Evolutionary conservation across 768 basidiomycete species (phyloP), one percentile per base, ranked within the genome.

Genomic region (Hortiboletus campestris): DNA sequence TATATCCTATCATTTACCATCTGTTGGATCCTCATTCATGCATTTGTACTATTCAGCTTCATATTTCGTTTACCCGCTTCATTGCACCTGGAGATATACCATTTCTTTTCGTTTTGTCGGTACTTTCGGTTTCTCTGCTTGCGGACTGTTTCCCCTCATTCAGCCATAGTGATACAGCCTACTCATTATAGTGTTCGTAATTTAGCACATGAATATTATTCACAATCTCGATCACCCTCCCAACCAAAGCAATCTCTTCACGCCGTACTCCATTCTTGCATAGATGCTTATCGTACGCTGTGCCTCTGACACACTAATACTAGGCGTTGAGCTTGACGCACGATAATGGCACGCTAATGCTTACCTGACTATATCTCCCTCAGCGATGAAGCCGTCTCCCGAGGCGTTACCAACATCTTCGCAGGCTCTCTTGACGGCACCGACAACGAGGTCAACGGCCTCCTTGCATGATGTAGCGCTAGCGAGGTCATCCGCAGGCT

Each of bases 261-360:
- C 79, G 0, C 91, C 91, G 69, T 96, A 93, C 66, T 97, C 94
- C 84, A 96, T 88, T 74, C 94, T 93, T 14, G 93, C 84, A 69
- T 91, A 89, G 61, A 95, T 77, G 57, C 85, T 90, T 3, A 92
- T 97, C 77, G 87, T 85, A 51, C 83, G 80, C 68, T 88, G 85
- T 2, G 95, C 95, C 62, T 97, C 92, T 8, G 80, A 79, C 61
- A 94, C 68, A 63, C 92, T 94, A 61, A 53, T 46, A 55, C 38
- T 38, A 51, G 7, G 17, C 9, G n/a, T 46, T 57, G 25, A 60
- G 53, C 35, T 19, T 16, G 43, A 20, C 3, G 11, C n/a, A 40
- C 43, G 34, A 42, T 39, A 1, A 34, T 8, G 25, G 13, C 17
- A 22, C 2, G 20, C 28, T 14, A 34, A 39, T 1, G 35, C 82